Conservation (phyloP, 1,284 basidiomycete species). For the Naganishia liquefaciens region DNA sequence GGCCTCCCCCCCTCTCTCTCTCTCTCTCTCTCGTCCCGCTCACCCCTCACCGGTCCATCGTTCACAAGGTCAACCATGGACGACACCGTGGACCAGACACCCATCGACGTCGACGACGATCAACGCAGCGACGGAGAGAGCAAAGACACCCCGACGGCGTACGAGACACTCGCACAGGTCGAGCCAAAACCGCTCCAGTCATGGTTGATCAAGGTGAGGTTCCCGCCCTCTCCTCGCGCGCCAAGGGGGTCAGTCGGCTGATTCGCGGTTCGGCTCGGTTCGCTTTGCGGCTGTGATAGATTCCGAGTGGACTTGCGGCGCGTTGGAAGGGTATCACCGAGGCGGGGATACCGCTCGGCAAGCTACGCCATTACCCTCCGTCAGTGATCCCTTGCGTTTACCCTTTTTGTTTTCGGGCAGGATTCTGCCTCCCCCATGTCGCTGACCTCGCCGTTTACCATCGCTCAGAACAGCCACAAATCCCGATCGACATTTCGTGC, state of each 20-base stretch:
- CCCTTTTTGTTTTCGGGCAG: neutral
- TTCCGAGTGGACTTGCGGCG: conserved; percentile 1
- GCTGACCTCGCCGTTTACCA: neutral
- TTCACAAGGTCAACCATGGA: too few species aligned
- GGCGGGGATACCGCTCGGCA: conserved; percentile 20
- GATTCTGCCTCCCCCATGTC: neutral
- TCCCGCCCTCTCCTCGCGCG: too few species aligned
- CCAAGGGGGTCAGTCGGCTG: too few species aligned
- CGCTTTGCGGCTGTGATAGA: neutral
- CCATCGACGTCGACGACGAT: too few species aligned
- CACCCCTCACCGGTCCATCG: too few species aligned
- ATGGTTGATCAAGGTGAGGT: conserved; percentile 25
- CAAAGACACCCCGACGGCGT: neutral
- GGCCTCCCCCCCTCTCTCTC: too few species aligned
- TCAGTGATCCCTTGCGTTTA: neutral
- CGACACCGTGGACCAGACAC: too few species aligned
- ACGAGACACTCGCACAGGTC: neutral
- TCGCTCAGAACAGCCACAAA: conserved; percentile 3
- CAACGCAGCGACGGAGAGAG: too few species aligned
- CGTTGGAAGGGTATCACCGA: conserved; percentile 17
- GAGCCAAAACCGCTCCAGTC: conserved; percentile 10
- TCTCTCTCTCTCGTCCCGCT: too few species aligned
- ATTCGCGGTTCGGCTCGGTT: too few species aligned
- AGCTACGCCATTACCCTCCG: conserved; percentile 12
- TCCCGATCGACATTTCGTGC: conserved; percentile 8